Conservation (phyloP, 2,329 filamentous ascomycete genomes). For the Hymenoscyphus fraxineus region DNA sequence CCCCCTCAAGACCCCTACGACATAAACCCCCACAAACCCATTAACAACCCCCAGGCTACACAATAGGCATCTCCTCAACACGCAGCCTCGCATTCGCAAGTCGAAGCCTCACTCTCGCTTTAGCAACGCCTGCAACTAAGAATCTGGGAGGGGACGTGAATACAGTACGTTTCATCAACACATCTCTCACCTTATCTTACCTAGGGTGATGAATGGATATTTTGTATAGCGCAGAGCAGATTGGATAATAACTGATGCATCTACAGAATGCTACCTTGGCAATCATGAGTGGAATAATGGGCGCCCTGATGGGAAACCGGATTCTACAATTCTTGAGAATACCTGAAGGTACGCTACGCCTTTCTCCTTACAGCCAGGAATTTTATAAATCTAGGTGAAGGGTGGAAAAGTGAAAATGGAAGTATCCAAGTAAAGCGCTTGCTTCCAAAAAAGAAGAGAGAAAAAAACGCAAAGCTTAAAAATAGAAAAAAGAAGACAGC, state of each 20-base stretch:
- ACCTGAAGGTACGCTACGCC: constrained; percentile 44
- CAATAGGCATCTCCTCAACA: constrained; percentile 50
- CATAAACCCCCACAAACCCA: too few species aligned
- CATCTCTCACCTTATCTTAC: neutral
- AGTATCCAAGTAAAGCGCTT: neutral
- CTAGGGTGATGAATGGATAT: too few species aligned
- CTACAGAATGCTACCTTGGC: constrained; percentile 48
- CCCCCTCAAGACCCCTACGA: too few species aligned
- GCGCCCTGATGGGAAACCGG: constrained; percentile 50
- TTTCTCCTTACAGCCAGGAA: neutral
- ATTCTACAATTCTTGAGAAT: constrained; percentile 49
- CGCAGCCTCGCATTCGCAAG: constrained; percentile 54
- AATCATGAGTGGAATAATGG: constrained; percentile 57
- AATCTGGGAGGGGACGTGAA: constrained; percentile 56
- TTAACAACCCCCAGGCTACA: constrained; percentile 34
- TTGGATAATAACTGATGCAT: too few species aligned
- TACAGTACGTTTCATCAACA: constrained; percentile 31
- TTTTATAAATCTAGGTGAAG: too few species aligned
- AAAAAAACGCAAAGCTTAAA: neutral
- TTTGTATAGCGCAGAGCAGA: neutral
- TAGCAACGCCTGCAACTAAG: constrained; percentile 53
- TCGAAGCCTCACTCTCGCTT: constrained; percentile 54
- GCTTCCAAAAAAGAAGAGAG: neutral
- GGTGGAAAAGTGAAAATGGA: too few species aligned
- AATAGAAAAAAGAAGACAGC: neutral